Evolutionary conservation across 208 protist genomes (phyloP).

Genomic region (Leishmania braziliensis): DNA sequence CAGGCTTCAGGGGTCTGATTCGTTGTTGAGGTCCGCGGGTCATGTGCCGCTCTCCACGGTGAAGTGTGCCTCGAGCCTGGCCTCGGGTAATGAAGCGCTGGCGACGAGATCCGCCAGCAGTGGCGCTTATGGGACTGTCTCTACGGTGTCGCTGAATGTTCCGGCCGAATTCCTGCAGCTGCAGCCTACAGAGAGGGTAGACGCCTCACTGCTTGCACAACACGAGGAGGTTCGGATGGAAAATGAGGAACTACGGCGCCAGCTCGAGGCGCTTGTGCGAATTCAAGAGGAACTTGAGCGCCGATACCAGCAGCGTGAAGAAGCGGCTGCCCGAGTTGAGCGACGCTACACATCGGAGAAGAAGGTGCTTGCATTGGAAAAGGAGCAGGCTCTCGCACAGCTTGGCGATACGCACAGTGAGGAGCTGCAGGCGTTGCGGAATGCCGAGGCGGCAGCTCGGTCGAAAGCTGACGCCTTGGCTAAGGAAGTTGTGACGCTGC

Average conservation of each 20-base stretch:
- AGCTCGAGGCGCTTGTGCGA: constrained; percentile 18
- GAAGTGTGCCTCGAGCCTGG: not conserved
- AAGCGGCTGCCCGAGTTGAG: not conserved
- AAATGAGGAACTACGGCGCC: constrained; percentile 16
- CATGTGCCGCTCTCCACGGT: not conserved
- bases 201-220: not conserved
- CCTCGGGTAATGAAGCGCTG: not conserved
- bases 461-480: not conserved
- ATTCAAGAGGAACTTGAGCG: constrained; percentile 32
- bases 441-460: not conserved
- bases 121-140: not conserved
- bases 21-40: not conserved
- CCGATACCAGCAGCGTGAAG: constrained; percentile 21
- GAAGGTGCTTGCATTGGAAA: constrained; percentile 4
- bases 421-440: constrained; percentile 9
- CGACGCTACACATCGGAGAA: constrained; percentile 14
- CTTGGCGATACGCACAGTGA: constrained; percentile 3
- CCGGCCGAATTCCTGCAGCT: constrained; percentile 1
- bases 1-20: not conserved
- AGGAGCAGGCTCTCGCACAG: constrained; percentile 5
- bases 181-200: not conserved
- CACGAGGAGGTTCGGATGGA: constrained; percentile 7
- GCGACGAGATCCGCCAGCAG: not conserved
- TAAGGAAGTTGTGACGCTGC: constrained; percentile 1
- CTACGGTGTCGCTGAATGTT: not conserved